Evolutionary conservation across 192 early-diverging fungal genomes (phyloP).

Genomic region (Entomortierella chlamydospora): DNA sequence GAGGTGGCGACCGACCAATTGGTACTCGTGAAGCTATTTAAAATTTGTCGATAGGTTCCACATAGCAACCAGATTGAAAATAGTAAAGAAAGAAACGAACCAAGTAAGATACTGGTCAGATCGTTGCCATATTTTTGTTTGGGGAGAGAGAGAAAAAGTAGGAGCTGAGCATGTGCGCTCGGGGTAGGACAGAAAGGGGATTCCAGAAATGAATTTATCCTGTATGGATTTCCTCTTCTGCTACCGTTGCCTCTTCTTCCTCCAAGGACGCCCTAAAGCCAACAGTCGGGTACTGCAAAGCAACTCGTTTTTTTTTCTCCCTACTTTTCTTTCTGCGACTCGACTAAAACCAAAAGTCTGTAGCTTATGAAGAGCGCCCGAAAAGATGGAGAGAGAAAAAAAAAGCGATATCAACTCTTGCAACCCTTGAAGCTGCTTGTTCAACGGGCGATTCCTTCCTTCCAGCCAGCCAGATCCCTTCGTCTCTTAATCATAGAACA

Average conservation of each 20-base stretch:
- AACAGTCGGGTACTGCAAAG: no score
- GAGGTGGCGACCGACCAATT: constrained; percentile 94
- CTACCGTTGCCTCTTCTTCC: no score
- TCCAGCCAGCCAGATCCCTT: background rate
- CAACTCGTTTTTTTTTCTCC: no score
- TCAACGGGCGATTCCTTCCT: no score
- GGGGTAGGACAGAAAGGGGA: background rate
- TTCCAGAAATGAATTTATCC: background rate
- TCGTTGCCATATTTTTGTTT: constrained; percentile 7
- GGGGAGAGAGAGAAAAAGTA: background rate
- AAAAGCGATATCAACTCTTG: no score
- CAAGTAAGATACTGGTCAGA: constrained; percentile 32
- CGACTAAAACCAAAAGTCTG: no score
- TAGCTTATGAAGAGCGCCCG: no score
- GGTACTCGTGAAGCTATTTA: constrained; percentile 65
- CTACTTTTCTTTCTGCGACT: no score
- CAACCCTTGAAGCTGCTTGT: no score
- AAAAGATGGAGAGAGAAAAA: no score
- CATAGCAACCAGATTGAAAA: constrained; percentile 12
- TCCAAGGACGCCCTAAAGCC: no score
- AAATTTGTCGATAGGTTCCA: constrained; percentile 15
- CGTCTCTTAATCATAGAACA: background rate
- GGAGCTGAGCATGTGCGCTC: background rate
- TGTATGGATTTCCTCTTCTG: no score
- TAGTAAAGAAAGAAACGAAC: constrained; percentile 13